Conservation (phyloP, 176 grass and related monocot genomes). For the Panicum miliaceum region DNA sequence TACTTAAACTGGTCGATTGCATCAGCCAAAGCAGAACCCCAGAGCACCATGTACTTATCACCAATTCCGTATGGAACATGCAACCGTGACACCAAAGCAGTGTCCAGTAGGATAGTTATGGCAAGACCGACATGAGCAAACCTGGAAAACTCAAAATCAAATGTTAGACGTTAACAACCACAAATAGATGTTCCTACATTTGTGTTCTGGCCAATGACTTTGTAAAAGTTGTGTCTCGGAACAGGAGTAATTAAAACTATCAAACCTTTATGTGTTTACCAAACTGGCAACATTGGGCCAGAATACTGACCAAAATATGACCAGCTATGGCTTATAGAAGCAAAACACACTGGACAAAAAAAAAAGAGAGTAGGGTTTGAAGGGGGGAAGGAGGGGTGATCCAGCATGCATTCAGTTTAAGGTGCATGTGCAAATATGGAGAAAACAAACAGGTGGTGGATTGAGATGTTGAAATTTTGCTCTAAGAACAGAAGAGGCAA, state of each 20-base stretch:
- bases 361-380: background rate
- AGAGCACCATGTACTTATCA: slow-evolving; percentile 77
- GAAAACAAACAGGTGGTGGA: slow-evolving; percentile 1
- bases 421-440: background rate
- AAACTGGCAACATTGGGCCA: slow-evolving; percentile 10
- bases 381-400: background rate
- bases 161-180: slow-evolving; percentile 41
- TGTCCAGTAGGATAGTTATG: slow-evolving; percentile 59
- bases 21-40: slow-evolving; percentile 74
- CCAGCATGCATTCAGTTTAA: background rate
- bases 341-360: background rate
- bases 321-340: background rate
- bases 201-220: background rate
- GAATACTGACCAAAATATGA: slow-evolving; percentile 9
- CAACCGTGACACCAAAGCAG: slow-evolving; percentile 59
- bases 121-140: slow-evolving; percentile 77
- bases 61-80: slow-evolving; percentile 67
- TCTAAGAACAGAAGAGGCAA: background rate
- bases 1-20: slow-evolving; percentile 91
- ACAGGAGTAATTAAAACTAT: slow-evolving; percentile 2
- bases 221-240: slow-evolving; percentile 1
- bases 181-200: background rate
- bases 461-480: background rate
- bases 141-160: slow-evolving; percentile 51
- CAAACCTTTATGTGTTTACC: background rate